Evolutionary conservation across 257 asterid genomes (phyloP), one percentile per base, ranked within the genome.

Genomic region (Galeopsis tetrahit): DNA sequence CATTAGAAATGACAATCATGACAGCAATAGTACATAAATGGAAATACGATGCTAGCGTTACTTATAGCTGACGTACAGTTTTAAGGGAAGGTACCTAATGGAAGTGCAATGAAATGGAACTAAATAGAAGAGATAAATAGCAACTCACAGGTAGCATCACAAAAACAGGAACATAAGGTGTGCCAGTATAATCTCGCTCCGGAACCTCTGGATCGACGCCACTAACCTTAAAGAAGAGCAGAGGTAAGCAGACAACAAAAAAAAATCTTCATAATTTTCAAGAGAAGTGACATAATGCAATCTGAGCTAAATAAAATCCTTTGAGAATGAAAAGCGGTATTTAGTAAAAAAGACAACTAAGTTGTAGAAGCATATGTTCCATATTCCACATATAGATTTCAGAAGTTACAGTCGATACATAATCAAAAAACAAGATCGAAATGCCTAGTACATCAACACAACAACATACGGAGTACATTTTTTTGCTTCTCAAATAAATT

Each of bases 111-210:
- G 56, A 57, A 56, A 63, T 33, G 53, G n/a, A 13, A 33, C 9
- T 40, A 34, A 51, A 59, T 17, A 68, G 43, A 66, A 63, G 74
- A 66, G 32, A 32, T 2, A 14, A 15, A 13, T 10, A 15, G 68
- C 10, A 64, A 90, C 96, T 90, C 87, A 90, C 94, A 3, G 96
- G 94, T 52, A 87, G 84, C 96, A 86, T 88, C 84, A 88, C 90
- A 63, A 78, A 87, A 17, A 90, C 72, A 2, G 95, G 92, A 72
- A 90, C 84, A 80, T 83, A 90, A 48, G 96, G 81, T 11, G 90
- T 88, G 77, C 76, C 90, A 1, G 90, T 72, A 43, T 84, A 88
- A 76, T 86, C 95, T 75, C 87, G 85, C 77, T 82, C 92, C 8
- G 36, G 85, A 75, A 75, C 67, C 79, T 64, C 63, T 21, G 77